Conservation (phyloP, 495 filamentous ascomycete genomes). For the Immersiella caudata region DNA sequence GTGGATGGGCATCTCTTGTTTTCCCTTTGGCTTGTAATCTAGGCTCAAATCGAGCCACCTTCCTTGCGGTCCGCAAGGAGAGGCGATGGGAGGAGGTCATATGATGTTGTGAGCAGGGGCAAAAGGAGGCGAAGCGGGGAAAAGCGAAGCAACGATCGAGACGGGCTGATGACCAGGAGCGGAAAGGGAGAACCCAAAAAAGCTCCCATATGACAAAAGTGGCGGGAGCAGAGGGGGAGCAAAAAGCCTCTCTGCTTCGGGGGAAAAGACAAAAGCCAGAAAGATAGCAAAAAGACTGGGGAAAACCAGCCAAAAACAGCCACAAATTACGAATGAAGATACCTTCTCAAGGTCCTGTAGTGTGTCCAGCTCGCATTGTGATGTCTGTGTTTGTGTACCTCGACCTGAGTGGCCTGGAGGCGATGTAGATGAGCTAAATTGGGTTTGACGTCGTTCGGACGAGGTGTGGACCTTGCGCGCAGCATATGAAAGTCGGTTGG, state of each 20-base stretch:
- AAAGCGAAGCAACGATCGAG: neutral
- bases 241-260: too few relatives aligned
- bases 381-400: neutral
- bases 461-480: neutral
- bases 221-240: neutral
- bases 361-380: neutral
- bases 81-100: neutral
- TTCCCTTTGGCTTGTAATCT: neutral
- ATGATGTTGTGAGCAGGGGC: neutral
- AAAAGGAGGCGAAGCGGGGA: neutral
- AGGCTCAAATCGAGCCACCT: neutral
- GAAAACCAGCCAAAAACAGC: conserved; percentile 18
- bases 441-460: neutral
- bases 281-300: conserved; percentile 14
- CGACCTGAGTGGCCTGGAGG: neutral
- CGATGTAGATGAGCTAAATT: neutral
- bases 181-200: conserved; percentile 4
- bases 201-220: neutral
- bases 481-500: neutral
- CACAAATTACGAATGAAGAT: conserved; percentile 14
- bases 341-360: neutral
- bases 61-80: neutral
- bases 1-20: neutral
- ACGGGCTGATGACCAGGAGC: neutral
- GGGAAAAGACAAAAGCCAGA: conserved; percentile 10